Base-by-base conservation (phyloP, 192 early-diverging fungal species). In the Umbelopsis sp. region DNA sequence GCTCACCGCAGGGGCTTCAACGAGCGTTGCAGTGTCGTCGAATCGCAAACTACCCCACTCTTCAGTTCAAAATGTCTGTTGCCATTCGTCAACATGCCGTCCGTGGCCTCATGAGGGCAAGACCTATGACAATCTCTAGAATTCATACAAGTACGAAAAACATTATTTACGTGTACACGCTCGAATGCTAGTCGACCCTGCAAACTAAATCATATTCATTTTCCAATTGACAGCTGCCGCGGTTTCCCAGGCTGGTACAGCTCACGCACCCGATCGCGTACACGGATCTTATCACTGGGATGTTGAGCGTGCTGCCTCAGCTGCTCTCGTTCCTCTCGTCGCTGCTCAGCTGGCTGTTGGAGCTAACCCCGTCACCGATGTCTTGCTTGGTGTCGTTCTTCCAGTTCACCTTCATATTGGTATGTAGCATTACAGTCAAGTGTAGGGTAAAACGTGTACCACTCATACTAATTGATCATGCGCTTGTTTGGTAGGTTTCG, bases 251-350 rank as follows among this genome's bases (percentile, higher is more conserved):
- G 74, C 80, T 31, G 82, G 83, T 17, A 73, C 86, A 8, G 71
- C 80, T 73, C 87, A 81, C 17, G 43, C 75, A 4, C 74, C 84
- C 24, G 84, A 90, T 82, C 87, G 86, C 72, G 81, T 90, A 45
- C 87, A 93, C 76, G 97, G 97, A 24, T 94, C 94, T 47, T 93
- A 95, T 81, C 97, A 98, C 86, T 99, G 97, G 97, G 89, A 92
- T 86, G 85, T 91, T 77, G 97, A 99, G 77, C 95, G 97, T 50
- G 88, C 86, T n/a, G 77, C 96, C 22, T 88, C 91, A 49, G 25
- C 93, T 44, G 86, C 90, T 24, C 74, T 92, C 68, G 74, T 95
- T 25, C 95, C 96, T 24, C 77, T 97, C 26, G 77, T 96, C 49
- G 88, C 81, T 17, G 87, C 90, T n/a, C 91, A 94, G 43, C 81